Evolutionary conservation across 2,329 filamentous ascomycete genomes (phyloP).

Genomic region (Plectosphaerella plurivora): DNA sequence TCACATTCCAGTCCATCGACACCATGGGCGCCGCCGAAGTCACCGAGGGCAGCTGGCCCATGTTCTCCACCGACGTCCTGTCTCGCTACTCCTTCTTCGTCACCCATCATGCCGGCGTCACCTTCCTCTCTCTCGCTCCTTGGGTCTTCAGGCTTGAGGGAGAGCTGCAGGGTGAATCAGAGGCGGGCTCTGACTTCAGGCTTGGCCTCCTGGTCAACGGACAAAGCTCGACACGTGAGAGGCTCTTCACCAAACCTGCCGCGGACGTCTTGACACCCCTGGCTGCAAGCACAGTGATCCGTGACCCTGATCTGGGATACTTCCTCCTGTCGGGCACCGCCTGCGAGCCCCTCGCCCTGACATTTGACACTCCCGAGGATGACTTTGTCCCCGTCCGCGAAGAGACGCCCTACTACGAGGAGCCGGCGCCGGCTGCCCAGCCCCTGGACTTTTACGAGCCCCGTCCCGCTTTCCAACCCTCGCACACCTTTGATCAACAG

Average conservation of each 20-base stretch:
- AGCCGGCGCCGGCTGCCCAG: slow-evolving; percentile 37
- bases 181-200: slow-evolving; percentile 57
- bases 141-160: slow-evolving; percentile 63
- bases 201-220: slow-evolving; percentile 56
- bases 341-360: slow-evolving; percentile 53
- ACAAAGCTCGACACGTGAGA: slow-evolving; percentile 50
- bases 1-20: slow-evolving; percentile 61
- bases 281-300: slow-evolving; percentile 48
- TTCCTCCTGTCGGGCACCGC: slow-evolving; percentile 57
- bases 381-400: slow-evolving; percentile 38
- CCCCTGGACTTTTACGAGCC: slow-evolving; percentile 54
- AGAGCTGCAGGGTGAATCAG: slow-evolving; percentile 51
- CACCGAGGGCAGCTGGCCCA: slow-evolving; percentile 54
- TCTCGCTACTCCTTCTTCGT: slow-evolving; percentile 61
- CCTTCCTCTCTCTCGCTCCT: slow-evolving; percentile 53
- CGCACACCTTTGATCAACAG: slow-evolving; percentile 53
- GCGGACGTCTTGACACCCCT: slow-evolving; percentile 43
- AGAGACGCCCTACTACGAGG: slow-evolving; percentile 37
- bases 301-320: slow-evolving; percentile 60
- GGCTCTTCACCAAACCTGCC: slow-evolving; percentile 50
- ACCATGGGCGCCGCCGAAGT: slow-evolving; percentile 52
- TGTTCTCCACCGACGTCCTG: slow-evolving; percentile 56
- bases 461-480: slow-evolving; percentile 62
- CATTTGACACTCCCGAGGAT: slow-evolving; percentile 54
- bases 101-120: slow-evolving; percentile 57